Conservation (phyloP, 352 stramenopile species). For the Saprolegnia diclina region DNA sequence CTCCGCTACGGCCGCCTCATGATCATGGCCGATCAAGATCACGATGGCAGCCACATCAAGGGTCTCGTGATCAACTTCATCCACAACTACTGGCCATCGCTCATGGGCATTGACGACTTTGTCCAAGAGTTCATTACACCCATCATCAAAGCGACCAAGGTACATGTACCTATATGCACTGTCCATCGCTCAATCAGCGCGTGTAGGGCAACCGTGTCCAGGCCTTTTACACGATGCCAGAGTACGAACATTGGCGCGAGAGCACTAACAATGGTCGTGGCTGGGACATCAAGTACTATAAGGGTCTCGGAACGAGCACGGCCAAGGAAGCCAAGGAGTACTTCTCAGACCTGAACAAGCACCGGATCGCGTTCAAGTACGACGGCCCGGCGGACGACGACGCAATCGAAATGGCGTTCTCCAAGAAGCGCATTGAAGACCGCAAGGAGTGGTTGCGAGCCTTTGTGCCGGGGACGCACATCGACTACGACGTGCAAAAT, state of each 20-base stretch:
- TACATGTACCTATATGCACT: not conserved
- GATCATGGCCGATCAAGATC: conserved; percentile 99
- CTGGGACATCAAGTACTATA: conserved; percentile 99
- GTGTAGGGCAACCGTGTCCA: conserved; percentile 48
- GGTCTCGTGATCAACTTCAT: conserved; percentile 99
- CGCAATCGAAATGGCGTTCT: conserved; percentile 97
- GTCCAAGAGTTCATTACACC: conserved; percentile 99
- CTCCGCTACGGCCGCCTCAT: conserved; percentile 99
- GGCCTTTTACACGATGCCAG: conserved; percentile 96
- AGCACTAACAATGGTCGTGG: conserved; percentile 84
- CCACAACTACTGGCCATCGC: conserved; percentile 96
- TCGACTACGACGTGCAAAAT: conserved; percentile 89
- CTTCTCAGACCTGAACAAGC: conserved; percentile 91
- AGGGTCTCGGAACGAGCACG: conserved; percentile 98
- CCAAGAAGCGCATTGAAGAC: conserved; percentile 94
- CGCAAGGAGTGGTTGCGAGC: conserved; percentile 94
- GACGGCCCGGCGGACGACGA: conserved; percentile 83
- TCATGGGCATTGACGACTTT: conserved; percentile 93
- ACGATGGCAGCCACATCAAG: conserved; percentile 99
- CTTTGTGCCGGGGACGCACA: conserved; percentile 80
- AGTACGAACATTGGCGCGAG: conserved; percentile 93
- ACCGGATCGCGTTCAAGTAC: conserved; percentile 93
- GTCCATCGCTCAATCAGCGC: not conserved
- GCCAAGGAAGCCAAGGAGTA: conserved; percentile 96
- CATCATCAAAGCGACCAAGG: conserved; percentile 95